Evolutionary conservation across 2,329 filamentous ascomycete species (phyloP), one percentile per base, ranked within the genome.

Genomic region (Aspergillus sp.): DNA sequence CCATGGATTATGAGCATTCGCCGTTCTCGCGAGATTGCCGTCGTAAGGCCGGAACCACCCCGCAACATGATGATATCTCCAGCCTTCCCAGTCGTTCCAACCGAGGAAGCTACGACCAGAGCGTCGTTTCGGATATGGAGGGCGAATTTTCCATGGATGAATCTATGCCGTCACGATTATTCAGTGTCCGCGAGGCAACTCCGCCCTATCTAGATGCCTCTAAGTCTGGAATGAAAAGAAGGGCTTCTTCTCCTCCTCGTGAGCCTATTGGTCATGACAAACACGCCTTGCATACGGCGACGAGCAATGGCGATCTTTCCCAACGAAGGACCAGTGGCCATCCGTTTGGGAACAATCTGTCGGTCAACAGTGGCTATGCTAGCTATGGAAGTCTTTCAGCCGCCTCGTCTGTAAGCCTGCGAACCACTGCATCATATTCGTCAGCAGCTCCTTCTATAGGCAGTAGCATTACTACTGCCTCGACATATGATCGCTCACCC

Each of bases 401-500:
- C n/a, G 81, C 82, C 8, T 87, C 87, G n/a, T 90, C 87, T 6
- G 78, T 83, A 30, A 84, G 84, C 52, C 82, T 85, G 62, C 84
- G 86, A 65, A 87, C 84, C 3, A 74, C 72, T 50, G 84, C 84
- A 30, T 90, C 88, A 1, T 84, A 88, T 69, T 84, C 86, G 13
- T 90, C 88, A 7, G 86, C 85, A 7, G 82, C 81, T 9, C 75
- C 89, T 22, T 90, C 88, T 19, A 79, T 85, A 64, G 84, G 84
- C 49, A 89, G 87, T 76, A 90, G 87, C 72, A 83, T 87, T 70
- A 89, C 87, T 38, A 90, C 86, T 71, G 83, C 87, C 65, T 84
- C 83, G 50, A 87, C 86, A 34, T 84, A 84, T 68, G 86, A 87
- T 59, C 84, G 84, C 53, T 90, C 88, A 31, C 86, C 87, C 15